Evolutionary conservation across 495 filamentous ascomycete genomes (phyloP), one percentile per base, ranked within the genome.

Genomic region (Aspergillus conjunctus): DNA sequence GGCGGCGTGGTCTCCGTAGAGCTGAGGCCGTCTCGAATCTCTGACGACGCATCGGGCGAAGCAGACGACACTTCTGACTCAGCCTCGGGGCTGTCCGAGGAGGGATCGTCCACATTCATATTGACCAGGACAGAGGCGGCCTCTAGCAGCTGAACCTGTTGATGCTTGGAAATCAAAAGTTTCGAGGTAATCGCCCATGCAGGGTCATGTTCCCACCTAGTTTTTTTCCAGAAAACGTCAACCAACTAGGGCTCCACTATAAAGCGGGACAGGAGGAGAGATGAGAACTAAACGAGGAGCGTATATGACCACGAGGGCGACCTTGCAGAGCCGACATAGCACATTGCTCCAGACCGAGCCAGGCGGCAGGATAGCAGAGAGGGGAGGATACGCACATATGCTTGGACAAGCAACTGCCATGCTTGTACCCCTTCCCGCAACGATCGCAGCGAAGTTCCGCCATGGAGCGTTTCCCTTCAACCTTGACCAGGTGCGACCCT

Each of bases 341-440:
- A 70, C 73, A 78, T 54, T 70, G 62, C 63, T 70, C 71, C 71
- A 65, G 66, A 69, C 66, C 69, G 69, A 74, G 70, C 68, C 66
- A 65, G 67, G 67, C 67, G 75, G 73, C 72, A 75, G 77, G 76
- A 72, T 73, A 73, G 67, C 71, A 73, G 64, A 53, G 73, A 68
- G 72, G 71, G 67, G 67, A 67, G 66, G 62, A 83, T 86, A 97
- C 94, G 87, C 88, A 98, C 94, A 97, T 91, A 88, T 98, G 94
- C 86, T 98, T 98, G 74, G 91, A 94, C 82, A 98, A 87, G 88
- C 94, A 98, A 83, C 95, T 98, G 87, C 93, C 93, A 86, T 98
- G 94, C 88, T 98, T 98, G 87, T 98, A 98, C 79, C 91, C 92
- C 84, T 98, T 98, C 76, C 94, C 94, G 83, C 94, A 98, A 77